Conservation (phyloP, 1,139 yeast species). For the Taphrina wiesneri region DNA sequence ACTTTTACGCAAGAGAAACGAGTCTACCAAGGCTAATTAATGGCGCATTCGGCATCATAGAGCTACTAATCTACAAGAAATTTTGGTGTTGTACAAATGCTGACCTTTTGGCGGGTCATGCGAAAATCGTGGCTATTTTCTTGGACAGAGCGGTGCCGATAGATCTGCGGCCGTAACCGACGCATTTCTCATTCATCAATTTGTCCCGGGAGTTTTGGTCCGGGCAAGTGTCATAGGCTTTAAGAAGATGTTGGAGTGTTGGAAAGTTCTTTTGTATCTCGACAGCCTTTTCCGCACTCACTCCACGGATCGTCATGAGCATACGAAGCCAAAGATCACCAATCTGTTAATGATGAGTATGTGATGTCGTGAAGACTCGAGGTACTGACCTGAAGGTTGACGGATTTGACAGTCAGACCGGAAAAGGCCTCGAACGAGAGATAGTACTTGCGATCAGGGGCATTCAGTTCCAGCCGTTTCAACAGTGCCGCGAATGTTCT, state of each 20-base stretch:
- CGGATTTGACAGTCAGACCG: constrained; percentile 68
- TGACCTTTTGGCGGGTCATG: constrained; percentile 57
- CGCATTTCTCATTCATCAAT: constrained; percentile 34
- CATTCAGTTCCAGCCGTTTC: constrained; percentile 30
- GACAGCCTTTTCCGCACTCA: constrained; percentile 80
- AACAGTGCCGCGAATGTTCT: constrained; percentile 36
- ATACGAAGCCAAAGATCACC: constrained; percentile 73
- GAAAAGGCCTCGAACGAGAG: constrained; percentile 60
- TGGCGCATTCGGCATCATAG: background rate
- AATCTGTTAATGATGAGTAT: constrained; percentile 49
- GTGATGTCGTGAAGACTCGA: background rate
- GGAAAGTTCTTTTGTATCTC: constrained; percentile 66
- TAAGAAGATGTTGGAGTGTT: constrained; percentile 59
- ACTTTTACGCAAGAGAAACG: constrained; percentile 6
- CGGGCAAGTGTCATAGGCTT: constrained; percentile 48
- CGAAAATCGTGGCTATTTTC: constrained; percentile 22
- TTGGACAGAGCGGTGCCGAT: constrained; percentile 35
- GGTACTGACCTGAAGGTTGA: constrained; percentile 51
- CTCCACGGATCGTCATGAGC: constrained; percentile 77
- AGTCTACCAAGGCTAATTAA: constrained; percentile 17
- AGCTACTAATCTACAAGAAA: background rate
- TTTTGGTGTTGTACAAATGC: background rate
- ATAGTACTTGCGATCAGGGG: constrained; percentile 32
- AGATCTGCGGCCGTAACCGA: constrained; percentile 33
- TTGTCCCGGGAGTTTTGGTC: constrained; percentile 48